phyloP scores from a whole-genome alignment of 2,329 filamentous ascomycete genomes.

The Trichoderma guizhouense region DNA sequence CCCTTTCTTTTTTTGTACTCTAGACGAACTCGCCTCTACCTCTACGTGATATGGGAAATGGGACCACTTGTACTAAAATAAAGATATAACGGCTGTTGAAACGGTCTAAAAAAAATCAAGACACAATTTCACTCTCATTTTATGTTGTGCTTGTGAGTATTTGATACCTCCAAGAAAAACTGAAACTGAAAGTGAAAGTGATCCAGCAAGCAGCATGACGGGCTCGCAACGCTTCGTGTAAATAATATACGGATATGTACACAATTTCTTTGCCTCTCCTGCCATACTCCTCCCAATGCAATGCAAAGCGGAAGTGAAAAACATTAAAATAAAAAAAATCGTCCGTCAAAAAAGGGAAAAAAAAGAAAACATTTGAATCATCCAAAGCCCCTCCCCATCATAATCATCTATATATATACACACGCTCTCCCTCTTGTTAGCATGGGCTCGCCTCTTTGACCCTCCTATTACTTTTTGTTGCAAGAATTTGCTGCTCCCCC shows the following conservation, averaged over 20 bases:
- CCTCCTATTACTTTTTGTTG: neutral
- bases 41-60: constrained; percentile 1
- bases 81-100: neutral
- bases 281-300: constrained; percentile 2
- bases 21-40: constrained; percentile 18
- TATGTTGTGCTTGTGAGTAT: neutral
- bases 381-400: neutral
- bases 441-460: neutral
- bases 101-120: neutral
- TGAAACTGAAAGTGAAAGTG: too few relatives aligned
- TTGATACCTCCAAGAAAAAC: too few relatives aligned
- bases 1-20: neutral
- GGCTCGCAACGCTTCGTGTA: neutral
- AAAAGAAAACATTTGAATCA: neutral
- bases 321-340: neutral
- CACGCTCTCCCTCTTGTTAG: neutral
- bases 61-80: neutral
- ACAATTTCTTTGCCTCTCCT: neutral
- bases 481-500: neutral
- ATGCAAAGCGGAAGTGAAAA: neutral
- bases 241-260: neutral
- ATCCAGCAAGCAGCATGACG: neutral
- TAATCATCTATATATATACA: neutral
- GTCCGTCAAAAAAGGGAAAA: neutral
- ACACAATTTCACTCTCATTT: neutral